Base-by-base conservation (phyloP, 2,329 filamentous ascomycete genomes). In the Lasiodiplodia theobromae region DNA sequence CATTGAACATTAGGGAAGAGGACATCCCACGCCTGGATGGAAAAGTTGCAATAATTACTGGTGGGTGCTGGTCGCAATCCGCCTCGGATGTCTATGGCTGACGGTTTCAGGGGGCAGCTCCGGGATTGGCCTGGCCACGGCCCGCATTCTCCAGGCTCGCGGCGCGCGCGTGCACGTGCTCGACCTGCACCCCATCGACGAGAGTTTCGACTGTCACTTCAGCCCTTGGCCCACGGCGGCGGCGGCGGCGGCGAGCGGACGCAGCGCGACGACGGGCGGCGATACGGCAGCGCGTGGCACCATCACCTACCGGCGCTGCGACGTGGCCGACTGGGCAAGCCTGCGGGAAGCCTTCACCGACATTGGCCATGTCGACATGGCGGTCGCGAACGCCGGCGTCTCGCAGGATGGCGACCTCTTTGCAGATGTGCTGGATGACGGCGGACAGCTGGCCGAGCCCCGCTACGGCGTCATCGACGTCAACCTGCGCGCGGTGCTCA, bases 51-150 rank as follows among this genome's bases (percentile, higher is more conserved):
- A 53, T 53, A 8, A 25, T 53, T 21, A 53, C 51, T 6, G 51
- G 51, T 25, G 25, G 21, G 51, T 53, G 51, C 63, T 64, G 16
- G 11, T 12, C 37, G 10, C 37, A 38, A 16, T 14, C 37, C 37
- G 10, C 37, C 11, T 38, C 10, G 37, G 7, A 14, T 38, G 37
- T 14, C 37, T 38, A 38, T 14, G 37, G 37, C 37, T 38, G 37
- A 11, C 16, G 37, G 14, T 38, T 38, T 56, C 60, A 72, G 75
- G 77, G 21, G 77, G 73, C 14, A 69, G 71, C 28, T 76, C 77
- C 4, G 78, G 82, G 21, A 84, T 84, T 69, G 82, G 82, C 3
- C 74, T 82, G 23, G 80, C 80, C 34, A 80, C 82, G 2, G 78
- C 81, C 31, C 77, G 79, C 68, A 70, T 79, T 44, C 75, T 84